These are phyloP conservation scores for Cystobasidiaceae sp. DNA, from an alignment of 1,284 basidiomycete genomes.

Conservation along the genomic window DNA sequence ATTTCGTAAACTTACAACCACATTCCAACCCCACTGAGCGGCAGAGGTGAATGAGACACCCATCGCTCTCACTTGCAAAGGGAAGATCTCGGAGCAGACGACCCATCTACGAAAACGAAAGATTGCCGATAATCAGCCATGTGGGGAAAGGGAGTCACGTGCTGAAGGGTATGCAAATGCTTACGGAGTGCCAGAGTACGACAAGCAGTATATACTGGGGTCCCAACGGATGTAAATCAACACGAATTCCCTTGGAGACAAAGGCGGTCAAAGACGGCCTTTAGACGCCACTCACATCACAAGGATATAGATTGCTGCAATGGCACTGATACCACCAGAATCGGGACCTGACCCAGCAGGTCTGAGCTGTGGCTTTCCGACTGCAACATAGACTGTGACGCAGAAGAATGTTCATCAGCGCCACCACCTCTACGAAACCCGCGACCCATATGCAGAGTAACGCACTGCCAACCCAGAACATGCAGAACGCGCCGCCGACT, in stretches of 20 bases:
- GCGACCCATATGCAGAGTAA: no score
- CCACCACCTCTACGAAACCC: background rate
- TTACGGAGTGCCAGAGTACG: background rate
- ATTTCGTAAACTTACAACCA: no score
- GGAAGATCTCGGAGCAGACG: background rate
- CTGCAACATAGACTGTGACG: background rate
- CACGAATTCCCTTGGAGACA: background rate
- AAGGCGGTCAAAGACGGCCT: background rate
- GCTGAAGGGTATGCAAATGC: background rate
- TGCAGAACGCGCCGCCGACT: conserved; percentile 31
- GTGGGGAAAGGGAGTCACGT: background rate
- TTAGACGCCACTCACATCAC: background rate
- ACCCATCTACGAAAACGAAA: background rate
- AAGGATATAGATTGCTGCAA: background rate
- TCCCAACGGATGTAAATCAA: no score
- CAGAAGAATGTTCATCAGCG: background rate
- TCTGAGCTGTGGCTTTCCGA: background rate
- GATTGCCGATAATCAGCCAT: background rate
- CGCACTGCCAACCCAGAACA: conserved; percentile 26
- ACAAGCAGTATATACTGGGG: background rate
- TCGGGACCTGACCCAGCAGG: background rate
- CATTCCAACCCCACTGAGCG: background rate
- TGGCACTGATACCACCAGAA: background rate
- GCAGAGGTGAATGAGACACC: background rate
- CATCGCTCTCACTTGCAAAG: background rate